These are phyloP conservation scores for Amphirosellinia nigrospora DNA, from an alignment of 495 filamentous ascomycete species.

Conservation along the genomic window DNA sequence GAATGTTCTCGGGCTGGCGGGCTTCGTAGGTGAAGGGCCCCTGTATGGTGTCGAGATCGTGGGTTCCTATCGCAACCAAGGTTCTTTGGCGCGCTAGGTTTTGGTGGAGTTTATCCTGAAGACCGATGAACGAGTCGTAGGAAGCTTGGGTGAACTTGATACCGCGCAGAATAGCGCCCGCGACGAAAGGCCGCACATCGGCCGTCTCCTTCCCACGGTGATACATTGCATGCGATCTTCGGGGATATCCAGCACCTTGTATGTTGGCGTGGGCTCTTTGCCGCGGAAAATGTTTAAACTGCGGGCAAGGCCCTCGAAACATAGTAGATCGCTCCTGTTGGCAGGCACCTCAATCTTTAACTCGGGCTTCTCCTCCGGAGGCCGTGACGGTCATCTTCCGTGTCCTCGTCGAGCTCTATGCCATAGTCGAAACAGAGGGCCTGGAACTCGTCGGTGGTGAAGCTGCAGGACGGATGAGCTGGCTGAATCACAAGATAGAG, in stretches of 20 bases:
- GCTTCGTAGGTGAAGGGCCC: constrained; percentile 98
- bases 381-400: constrained; percentile 73
- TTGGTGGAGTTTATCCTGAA: constrained; percentile 98
- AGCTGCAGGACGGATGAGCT: constrained; percentile 55
- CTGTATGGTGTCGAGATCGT: constrained; percentile 91
- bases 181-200: constrained; percentile 82
- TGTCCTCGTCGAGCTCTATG: constrained; percentile 97
- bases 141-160: constrained; percentile 88
- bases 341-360: constrained; percentile 99
- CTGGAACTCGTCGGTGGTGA: constrained; percentile 93
- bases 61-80: constrained; percentile 93
- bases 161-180: constrained; percentile 84
- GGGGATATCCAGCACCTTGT: constrained; percentile 70
- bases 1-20: constrained; percentile 87
- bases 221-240: constrained; percentile 78
- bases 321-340: constrained; percentile 98
- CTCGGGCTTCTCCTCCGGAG: constrained; percentile 82
- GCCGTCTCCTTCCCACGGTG: constrained; percentile 78
- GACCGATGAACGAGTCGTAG: constrained; percentile 96
- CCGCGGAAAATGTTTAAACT: constrained; percentile 95
- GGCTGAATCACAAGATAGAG: constrained; percentile 23
- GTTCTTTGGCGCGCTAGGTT: constrained; percentile 94
- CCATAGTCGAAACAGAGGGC: constrained; percentile 98
- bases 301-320: constrained; percentile 94
- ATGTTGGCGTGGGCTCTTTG: constrained; percentile 75